These are phyloP conservation scores for Trichosporon ovoides DNA, from an alignment of 1,284 basidiomycete species.

Conservation along the genomic window DNA sequence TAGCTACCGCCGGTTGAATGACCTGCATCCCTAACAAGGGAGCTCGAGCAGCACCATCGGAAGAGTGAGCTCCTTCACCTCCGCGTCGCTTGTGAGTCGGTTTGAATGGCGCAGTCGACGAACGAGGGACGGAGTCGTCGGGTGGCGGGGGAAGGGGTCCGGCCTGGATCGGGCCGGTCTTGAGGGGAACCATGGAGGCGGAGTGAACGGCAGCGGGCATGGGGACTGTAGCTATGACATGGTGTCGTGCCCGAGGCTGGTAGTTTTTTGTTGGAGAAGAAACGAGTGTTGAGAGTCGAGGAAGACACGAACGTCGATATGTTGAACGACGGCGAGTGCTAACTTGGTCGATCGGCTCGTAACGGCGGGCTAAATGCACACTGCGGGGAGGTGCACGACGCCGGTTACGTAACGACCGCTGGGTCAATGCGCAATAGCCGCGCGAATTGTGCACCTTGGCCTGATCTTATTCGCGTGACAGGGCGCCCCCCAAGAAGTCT, in stretches of 20 bases:
- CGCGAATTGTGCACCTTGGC: too few species aligned
- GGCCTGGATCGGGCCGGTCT: background rate
- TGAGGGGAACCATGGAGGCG: constrained; percentile 2
- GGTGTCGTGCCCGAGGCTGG: background rate
- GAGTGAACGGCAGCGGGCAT: background rate
- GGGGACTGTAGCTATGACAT: background rate
- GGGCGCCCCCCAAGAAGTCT: too few species aligned
- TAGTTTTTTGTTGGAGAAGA: background rate
- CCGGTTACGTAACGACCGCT: too few species aligned
- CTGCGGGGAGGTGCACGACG: too few species aligned
- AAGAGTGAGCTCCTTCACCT: background rate
- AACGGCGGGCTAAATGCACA: too few species aligned
- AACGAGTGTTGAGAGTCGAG: background rate
- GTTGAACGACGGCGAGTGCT: too few species aligned
- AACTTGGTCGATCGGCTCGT: too few species aligned
- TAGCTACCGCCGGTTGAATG: background rate
- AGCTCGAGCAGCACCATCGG: constrained; percentile 1
- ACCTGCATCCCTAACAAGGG: background rate
- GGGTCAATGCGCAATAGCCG: too few species aligned
- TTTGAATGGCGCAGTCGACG: background rate
- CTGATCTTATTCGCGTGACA: too few species aligned
- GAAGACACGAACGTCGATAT: background rate
- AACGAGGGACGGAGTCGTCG: background rate
- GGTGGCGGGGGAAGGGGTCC: background rate
- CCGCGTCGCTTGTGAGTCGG: background rate